Evolutionary conservation across 257 asterid species (phyloP), one percentile per base, ranked within the genome.

Genomic region (Eustoma russellianum): DNA sequence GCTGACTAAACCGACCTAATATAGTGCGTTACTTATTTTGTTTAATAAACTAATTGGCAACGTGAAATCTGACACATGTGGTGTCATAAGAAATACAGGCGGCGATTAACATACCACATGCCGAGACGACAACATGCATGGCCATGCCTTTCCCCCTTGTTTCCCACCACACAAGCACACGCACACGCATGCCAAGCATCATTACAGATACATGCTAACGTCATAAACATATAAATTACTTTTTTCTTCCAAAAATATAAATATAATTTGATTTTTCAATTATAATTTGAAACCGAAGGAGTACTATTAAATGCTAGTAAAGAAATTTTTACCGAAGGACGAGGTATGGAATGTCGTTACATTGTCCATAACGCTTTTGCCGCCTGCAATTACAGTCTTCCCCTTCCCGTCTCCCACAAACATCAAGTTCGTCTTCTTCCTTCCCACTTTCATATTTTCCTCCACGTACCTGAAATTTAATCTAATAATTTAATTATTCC

Each of bases 351-450:
- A 92, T 14, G 99, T 92, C 10, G 99, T 92, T 24, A 85, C 46
- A 12, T 79, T 65, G 10, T 83, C 83, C 19, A 57, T 71, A 5
- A 88, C 69, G 68, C 85, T 92, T 48, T 73, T 85, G 6, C 80
- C 91, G 17, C 99, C 95, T 0, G 95, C 44, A 74, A 92, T 92
- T 55, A 92, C 83, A 33, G 99, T 92, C 60, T 61, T 81, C 71
- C 93, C 93, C 82, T 76, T 85, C 2, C 99, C 99, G 35, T 92
- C 99, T 17, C 99, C 99, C 0, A 92, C 70, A 38, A 92, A 71
- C 99, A 92, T 92, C 34, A 92, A 3, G 57, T 92, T 88, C 3
- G 86, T 83, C 69, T 88, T 92, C 66, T 83, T 88, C 74, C 92
- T 88, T 15, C 95, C 97, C 13, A 88, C 81, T 66, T 88, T 92